Evolutionary conservation across 192 early-diverging fungal species (phyloP), one percentile per base, ranked within the genome.

Genomic region (Coemansia sp.): DNA sequence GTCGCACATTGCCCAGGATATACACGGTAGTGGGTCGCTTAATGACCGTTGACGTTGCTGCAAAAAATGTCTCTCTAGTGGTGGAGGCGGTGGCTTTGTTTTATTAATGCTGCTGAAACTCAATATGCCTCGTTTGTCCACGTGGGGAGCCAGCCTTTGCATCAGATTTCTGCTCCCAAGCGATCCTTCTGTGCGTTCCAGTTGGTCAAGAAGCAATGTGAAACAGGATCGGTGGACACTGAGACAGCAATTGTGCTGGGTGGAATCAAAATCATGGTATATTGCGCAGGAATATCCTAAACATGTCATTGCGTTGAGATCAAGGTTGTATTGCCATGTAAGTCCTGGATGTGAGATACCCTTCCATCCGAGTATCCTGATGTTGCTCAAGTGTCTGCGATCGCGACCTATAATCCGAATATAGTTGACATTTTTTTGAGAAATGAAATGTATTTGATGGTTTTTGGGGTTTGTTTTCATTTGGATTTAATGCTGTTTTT

Each of bases 331-430:
- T 8, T 61, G 69, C 79, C 79, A 81, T 18, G 63, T 68, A 28
- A 81, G 61, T 7, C 73, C 79, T 48, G 79, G 79, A 51, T 81
- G 79, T 8, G 79, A 81, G 20, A 81, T 81, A 0, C 79, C 79
- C 3, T 69, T 61, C 25, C 61, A 17, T 5, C 79, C 63, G 18
- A 81, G 73, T 22, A 81, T 61, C n/a, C 79, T 66, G 5, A 29
- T 52, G 18, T 76, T 81, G 34, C 52, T n/a, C 12, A 81, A 50
- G 33, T 81, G 79, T 38, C 71, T 63, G n/a, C 70, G 66, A 48
- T 81, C 79, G 20, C 64, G 79, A 61, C 48, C 76, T 78, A 72
- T 30, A n/a, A n/a, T n/a, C n/a, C n/a, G n/a, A n/a, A n/a, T n/a
- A n/a, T n/a, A n/a, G n/a, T n/a, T n/a, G n/a, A n/a, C n/a, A n/a